Evolutionary conservation across 345 rosid genomes (phyloP), one percentile per base, ranked within the genome.

Genomic region (Passiflora organensis): DNA sequence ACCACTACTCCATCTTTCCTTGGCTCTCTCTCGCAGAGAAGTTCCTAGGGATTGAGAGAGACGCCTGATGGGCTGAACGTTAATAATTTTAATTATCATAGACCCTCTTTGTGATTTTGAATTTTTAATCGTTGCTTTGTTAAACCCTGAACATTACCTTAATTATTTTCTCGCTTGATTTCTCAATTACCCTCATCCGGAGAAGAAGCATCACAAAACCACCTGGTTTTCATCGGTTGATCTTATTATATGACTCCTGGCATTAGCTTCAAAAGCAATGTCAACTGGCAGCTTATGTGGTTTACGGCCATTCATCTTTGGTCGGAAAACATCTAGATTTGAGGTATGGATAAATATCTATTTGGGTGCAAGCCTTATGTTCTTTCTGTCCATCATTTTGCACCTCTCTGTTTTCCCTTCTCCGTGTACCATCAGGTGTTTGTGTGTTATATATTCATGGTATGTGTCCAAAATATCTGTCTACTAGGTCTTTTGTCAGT

Each of bases 21-120:
- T 65, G 84, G 73, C 78, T 73, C 69, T 72, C 79, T 71, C 61
- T 51, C 55, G n/a, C 75, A 73, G 82, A 76, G 54, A 72, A 78
- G 83, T 80, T 78, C 78, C 77, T 17, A 28, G 16, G 34, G 6
- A 10, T 28, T 28, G 34, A 28, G 34, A 28, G 34, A 28, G 34
- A 42, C 42, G 0, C n/a, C 10, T 64, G 2, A n/a, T 17, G 51
- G 50, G 10, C 62, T 46, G 41, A 54, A 63, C 55, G 55, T 46
- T 10, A 6, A 51, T 16, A 44, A 6, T 28, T 53, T n/a, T 15
- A 48, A 42, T n/a, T n/a, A n/a, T n/a, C 51, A 8, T 2, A 4
- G 2, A 54, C 21, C 19, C 22, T 10, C 24, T 54, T 47, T 22
- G 17, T 13, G 1, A 24, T n/a, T 21, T 44, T 51, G 48, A 58